These are phyloP conservation scores for Pseudogymnoascus sp. DNA, from an alignment of 2,329 filamentous ascomycete species.

Conservation along the genomic window DNA sequence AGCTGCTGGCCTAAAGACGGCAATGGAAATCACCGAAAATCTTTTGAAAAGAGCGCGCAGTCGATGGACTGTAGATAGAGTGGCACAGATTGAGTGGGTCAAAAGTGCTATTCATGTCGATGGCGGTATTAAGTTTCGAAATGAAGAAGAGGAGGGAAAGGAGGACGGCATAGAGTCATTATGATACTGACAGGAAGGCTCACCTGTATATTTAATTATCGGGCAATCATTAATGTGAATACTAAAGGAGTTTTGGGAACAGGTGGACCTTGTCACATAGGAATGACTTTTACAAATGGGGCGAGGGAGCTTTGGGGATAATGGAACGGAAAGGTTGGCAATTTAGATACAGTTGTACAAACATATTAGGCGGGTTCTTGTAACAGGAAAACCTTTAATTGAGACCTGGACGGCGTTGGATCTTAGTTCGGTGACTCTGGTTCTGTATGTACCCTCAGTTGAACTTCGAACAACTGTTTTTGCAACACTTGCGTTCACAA, in stretches of 20 bases:
- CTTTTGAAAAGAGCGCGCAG: constrained; percentile 74
- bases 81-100: constrained; percentile 69
- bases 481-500: not conserved
- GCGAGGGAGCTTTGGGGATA: not conserved
- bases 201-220: constrained; percentile 4
- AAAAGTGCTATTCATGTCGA: constrained; percentile 61
- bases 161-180: not conserved
- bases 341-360: constrained; percentile 3
- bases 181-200: constrained; percentile 1
- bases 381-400: not conserved
- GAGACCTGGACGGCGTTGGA: not conserved
- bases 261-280: not conserved
- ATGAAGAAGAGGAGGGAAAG: constrained; percentile 33
- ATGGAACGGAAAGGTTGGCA: constrained; percentile 3
- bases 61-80: constrained; percentile 65
- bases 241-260: constrained; percentile 7
- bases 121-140: constrained; percentile 49
- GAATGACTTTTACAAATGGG: not conserved
- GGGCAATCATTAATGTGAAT: not conserved
- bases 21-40: constrained; percentile 73
- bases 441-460: not conserved
- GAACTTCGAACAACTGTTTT: not conserved
- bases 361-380: not conserved
- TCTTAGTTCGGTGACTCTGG: not conserved
- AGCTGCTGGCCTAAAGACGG: constrained; percentile 59